Evolutionary conservation across 179 eudicot genomes (phyloP).

Genomic region (Vitellaria paradoxa): DNA sequence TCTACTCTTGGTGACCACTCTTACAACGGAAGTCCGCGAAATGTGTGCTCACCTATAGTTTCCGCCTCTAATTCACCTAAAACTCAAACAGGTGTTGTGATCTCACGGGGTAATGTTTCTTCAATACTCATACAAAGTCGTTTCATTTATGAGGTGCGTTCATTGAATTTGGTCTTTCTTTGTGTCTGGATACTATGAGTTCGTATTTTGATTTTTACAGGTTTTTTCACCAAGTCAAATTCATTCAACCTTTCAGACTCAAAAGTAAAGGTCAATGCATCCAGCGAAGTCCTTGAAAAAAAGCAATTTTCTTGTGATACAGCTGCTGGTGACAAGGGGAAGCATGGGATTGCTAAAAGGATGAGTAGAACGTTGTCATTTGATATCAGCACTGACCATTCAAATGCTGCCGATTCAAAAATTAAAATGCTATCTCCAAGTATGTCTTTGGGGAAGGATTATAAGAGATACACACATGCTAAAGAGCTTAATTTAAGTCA

Average conservation of each 20-base stretch:
- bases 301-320: conserved; percentile 12
- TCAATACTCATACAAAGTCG: conserved; percentile 21
- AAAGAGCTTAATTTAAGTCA: conserved; percentile 33
- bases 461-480: conserved; percentile 34
- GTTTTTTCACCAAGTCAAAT: conserved; percentile 41
- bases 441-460: conserved; percentile 28
- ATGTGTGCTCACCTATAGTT: conserved; percentile 30
- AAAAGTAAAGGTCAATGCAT: conserved; percentile 35
- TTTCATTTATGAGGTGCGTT: conserved; percentile 24
- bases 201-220: conserved; percentile 21
- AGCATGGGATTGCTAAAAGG: conserved; percentile 34
- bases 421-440: conserved; percentile 48
- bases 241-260: conserved; percentile 30
- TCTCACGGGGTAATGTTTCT: conserved; percentile 16
- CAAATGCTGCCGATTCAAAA: conserved; percentile 37
- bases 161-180: conserved; percentile 23
- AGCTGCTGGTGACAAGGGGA: not conserved
- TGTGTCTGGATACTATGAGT: conserved; percentile 15
- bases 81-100: not conserved
- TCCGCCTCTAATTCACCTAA: conserved; percentile 10
- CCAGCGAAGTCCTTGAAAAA: conserved; percentile 32
- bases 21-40: conserved; percentile 35
- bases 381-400: conserved; percentile 30
- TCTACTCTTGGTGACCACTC: conserved; percentile 21
- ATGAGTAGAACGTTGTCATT: conserved; percentile 43